These are phyloP conservation scores for Lactuca sativa DNA, from an alignment of 129 eudicot genomes.

Conservation along the genomic window DNA sequence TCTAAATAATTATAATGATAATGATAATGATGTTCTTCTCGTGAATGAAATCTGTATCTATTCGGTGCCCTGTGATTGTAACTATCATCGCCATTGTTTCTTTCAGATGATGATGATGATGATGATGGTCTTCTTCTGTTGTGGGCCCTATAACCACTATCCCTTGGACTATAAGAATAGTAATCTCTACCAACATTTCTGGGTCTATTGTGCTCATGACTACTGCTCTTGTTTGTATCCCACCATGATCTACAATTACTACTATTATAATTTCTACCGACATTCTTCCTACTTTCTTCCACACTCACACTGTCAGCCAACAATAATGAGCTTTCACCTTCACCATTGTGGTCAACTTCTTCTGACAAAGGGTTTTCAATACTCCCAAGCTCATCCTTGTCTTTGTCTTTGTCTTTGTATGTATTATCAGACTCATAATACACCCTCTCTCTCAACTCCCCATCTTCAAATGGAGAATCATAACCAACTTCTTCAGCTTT, in stretches of 20 bases:
- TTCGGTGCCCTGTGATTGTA: slow-evolving; percentile 30
- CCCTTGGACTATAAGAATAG: slow-evolving; percentile 19
- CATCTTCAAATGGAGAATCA: slow-evolving; percentile 86
- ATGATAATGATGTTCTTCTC: slow-evolving; percentile 37
- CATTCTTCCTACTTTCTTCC: not conserved
- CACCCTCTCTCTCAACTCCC: slow-evolving; percentile 73
- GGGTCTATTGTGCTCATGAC: slow-evolving; percentile 38
- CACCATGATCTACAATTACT: not conserved
- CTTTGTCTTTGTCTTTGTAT: slow-evolving; percentile 28
- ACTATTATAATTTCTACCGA: no score
- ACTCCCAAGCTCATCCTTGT: slow-evolving; percentile 44
- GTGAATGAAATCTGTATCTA: slow-evolving; percentile 40
- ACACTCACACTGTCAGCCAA: slow-evolving; percentile 27
- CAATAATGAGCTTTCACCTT: slow-evolving; percentile 23
- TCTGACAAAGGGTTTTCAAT: slow-evolving; percentile 41
- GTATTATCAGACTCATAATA: slow-evolving; percentile 52
- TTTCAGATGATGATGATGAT: slow-evolving; percentile 19
- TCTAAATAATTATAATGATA: slow-evolving; percentile 16
- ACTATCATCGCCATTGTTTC: slow-evolving; percentile 40
- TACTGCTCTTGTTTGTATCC: slow-evolving; percentile 35
- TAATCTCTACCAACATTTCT: slow-evolving; percentile 30
- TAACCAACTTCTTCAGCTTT: slow-evolving; percentile 52
- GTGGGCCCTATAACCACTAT: slow-evolving; percentile 29
- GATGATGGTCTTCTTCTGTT: slow-evolving; percentile 45
- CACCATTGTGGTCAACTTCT: slow-evolving; percentile 30